Percentiles rank a stretch among this genome's conserved stretches.
These are phyloP conservation scores for Hypomyces perniciosus DNA, from an alignment of 2,329 filamentous ascomycete species.

Conservation along the genomic window DNA sequence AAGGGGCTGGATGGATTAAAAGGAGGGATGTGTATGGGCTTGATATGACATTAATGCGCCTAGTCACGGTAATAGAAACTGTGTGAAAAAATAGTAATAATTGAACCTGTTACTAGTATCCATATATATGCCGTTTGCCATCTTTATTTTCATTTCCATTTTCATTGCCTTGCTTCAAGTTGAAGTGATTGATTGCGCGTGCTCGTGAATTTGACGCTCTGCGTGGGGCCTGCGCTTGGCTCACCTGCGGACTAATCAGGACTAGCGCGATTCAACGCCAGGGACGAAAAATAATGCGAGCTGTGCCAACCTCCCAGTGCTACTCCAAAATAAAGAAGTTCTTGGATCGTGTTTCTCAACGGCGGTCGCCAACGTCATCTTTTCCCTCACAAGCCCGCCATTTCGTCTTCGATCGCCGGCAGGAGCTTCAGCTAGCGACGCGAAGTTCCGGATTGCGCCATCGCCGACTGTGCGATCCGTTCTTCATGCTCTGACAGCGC, in stretches of 20 bases:
- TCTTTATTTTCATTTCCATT: too few species aligned
- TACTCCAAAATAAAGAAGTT: constrained; percentile 9
- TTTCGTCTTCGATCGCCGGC: constrained; percentile 6
- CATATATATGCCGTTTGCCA: too few species aligned
- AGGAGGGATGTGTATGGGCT: background rate
- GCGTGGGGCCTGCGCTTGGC: too few species aligned
- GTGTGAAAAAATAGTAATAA: background rate
- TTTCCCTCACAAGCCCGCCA: constrained; percentile 2
- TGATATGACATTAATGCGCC: background rate
- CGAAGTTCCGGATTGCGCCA: constrained; percentile 9
- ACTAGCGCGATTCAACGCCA: constrained; percentile 9
- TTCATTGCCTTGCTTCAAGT: too few species aligned
- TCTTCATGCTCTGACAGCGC: constrained; percentile 26
- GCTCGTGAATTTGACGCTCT: too few species aligned
- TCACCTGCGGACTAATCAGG: background rate
- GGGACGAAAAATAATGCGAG: constrained; percentile 10
- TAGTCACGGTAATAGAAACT: background rate
- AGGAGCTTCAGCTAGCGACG: constrained; percentile 9
- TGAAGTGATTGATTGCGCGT: too few species aligned
- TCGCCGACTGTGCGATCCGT: constrained; percentile 16
- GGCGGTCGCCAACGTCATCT: constrained; percentile 9
- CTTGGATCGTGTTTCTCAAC: background rate
- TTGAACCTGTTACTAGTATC: too few species aligned
- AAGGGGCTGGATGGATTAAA: background rate
- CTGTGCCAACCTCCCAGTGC: constrained; percentile 13